A percentile compares a stretch with the other conserved stretches of the same genome.
Conservation (phyloP, 768 basidiomycete species). For the Rhodotorula babjevae region DNA sequence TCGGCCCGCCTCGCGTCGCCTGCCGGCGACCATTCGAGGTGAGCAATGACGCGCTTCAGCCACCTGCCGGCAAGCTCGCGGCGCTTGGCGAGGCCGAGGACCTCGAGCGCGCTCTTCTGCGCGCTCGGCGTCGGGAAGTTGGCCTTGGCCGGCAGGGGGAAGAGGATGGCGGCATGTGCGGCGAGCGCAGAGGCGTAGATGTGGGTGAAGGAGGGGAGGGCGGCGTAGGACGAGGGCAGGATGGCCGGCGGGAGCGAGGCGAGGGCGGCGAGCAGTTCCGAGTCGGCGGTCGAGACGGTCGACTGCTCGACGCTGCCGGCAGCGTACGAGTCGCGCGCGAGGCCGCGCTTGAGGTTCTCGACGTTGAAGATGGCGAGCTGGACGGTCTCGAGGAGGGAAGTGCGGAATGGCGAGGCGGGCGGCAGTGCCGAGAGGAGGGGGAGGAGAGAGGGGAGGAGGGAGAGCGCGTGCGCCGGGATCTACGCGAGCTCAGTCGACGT, state of each 20-base stretch:
- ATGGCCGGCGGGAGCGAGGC: neutral
- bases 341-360: conserved; percentile 36
- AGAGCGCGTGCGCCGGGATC: conserved; percentile 27
- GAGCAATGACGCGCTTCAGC: conserved; percentile 11
- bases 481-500: neutral
- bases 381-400: conserved; percentile 16
- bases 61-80: conserved; percentile 29
- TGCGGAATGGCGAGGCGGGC: neutral
- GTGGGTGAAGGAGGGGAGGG: conserved; percentile 14
- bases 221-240: neutral
- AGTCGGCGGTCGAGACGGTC: conserved; percentile 3
- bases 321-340: conserved; percentile 33
- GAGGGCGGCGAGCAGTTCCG: conserved; percentile 29
- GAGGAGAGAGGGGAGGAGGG: conserved; percentile 25
- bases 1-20: neutral
- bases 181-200: conserved; percentile 27
- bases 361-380: conserved; percentile 37
- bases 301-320: conserved; percentile 4
- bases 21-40: conserved; percentile 11
- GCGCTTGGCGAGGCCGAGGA: conserved; percentile 25
- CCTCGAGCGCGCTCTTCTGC: conserved; percentile 30
- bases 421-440: conserved; percentile 17
- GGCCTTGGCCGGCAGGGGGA: conserved; percentile 34
- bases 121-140: conserved; percentile 33
- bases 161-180: conserved; percentile 17